Evolutionary conservation across 768 basidiomycete genomes (phyloP).

Genomic region (Auricularia heimuer): DNA sequence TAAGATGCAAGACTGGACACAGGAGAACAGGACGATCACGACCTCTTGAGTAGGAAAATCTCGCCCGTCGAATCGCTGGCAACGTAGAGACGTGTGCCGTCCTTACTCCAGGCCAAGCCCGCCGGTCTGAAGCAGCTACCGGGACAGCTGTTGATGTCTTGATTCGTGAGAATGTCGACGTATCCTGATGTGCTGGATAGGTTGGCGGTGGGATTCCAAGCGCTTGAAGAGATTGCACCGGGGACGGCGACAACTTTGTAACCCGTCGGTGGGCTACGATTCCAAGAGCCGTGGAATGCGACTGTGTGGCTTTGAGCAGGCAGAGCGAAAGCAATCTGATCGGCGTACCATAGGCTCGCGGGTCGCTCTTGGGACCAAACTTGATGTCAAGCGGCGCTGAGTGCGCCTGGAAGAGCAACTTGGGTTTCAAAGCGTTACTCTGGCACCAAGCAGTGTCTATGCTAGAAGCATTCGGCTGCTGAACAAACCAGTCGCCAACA

Average conservation of each 20-base stretch:
- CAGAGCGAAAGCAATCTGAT: background rate
- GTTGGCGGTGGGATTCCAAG: background rate
- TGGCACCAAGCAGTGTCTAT: background rate
- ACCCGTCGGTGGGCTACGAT: background rate
- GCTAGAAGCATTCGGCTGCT: background rate
- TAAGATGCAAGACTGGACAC: background rate
- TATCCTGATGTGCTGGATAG: background rate
- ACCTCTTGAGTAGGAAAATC: background rate
- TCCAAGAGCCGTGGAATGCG: background rate
- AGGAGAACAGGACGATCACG: background rate
- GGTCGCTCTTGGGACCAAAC: background rate
- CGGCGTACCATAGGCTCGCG: background rate
- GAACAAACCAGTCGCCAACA: background rate
- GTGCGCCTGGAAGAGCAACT: background rate
- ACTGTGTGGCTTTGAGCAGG: background rate
- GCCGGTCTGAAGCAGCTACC: background rate
- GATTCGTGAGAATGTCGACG: background rate
- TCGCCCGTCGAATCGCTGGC: background rate
- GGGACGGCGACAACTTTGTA: background rate
- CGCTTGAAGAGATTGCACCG: background rate
- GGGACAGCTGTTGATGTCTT: background rate
- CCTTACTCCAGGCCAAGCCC: background rate
- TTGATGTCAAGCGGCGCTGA: constrained; percentile 1
- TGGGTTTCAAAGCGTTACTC: background rate
- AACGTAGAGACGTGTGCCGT: background rate